phyloP scores from a whole-genome alignment of 495 filamentous ascomycete genomes.

The Daldinia caldariorum region DNA sequence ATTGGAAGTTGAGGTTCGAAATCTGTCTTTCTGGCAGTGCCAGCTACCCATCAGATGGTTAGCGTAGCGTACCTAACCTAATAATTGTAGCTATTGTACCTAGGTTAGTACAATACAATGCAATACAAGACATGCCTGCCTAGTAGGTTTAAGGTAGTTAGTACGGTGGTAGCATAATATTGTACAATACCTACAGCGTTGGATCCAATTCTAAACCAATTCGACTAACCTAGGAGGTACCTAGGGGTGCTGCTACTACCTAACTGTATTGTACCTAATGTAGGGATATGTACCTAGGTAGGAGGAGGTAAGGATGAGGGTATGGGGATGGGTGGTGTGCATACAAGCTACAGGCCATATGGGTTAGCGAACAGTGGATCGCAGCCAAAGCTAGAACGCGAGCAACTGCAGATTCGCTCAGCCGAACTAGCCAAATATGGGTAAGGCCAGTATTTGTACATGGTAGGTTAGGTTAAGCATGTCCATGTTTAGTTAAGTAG shows the following conservation, averaged over 20 bases:
- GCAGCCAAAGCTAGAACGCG: constrained; percentile 4
- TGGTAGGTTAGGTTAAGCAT: background rate
- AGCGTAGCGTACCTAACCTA: constrained; percentile 3
- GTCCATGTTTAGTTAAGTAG: too few species aligned
- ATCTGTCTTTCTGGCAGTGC: constrained; percentile 26
- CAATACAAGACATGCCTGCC: too few species aligned
- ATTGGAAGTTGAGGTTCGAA: constrained; percentile 47
- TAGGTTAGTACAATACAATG: too few species aligned
- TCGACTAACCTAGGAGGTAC: constrained; percentile 1
- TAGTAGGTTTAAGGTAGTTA: too few species aligned
- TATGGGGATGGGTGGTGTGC: constrained; percentile 1
- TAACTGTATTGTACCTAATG: too few species aligned
- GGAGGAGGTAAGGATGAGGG: background rate
- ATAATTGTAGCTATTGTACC: background rate
- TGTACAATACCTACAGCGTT: constrained; percentile 8
- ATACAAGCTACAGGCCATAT: constrained; percentile 2
- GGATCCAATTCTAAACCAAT: constrained; percentile 30
- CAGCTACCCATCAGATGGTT: constrained; percentile 28
- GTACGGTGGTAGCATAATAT: background rate
- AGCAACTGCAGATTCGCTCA: background rate
- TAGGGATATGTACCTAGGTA: constrained; percentile 7
- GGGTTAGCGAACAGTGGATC: background rate
- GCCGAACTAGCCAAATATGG: background rate
- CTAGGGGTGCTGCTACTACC: background rate
- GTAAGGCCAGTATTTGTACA: background rate